Conservation (phyloP, 345 rosid genomes). For the Eutrema japonicum region DNA sequence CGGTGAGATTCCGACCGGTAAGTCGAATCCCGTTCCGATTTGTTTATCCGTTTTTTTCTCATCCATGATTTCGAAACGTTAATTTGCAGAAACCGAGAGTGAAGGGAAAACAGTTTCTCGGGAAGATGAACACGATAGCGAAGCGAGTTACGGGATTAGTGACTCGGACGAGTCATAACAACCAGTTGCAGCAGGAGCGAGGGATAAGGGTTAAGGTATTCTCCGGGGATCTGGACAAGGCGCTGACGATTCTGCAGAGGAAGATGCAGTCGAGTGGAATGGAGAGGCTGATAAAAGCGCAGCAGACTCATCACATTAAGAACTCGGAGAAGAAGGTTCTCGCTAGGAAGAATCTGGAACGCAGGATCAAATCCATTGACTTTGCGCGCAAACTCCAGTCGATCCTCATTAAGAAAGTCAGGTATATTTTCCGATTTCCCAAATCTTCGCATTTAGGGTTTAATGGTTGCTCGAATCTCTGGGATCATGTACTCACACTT, state of each 20-base stretch:
- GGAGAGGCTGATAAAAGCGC: slow-evolving; percentile 75
- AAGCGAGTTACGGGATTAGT: slow-evolving; percentile 42
- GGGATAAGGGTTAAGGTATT: slow-evolving; percentile 83
- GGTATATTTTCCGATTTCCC: slow-evolving; percentile 36
- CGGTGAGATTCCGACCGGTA: slow-evolving; percentile 37
- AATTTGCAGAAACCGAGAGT: slow-evolving; percentile 12
- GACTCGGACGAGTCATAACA: slow-evolving; percentile 40
- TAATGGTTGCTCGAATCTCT: neutral
- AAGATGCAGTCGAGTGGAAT: slow-evolving; percentile 88
- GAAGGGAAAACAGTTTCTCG: neutral
- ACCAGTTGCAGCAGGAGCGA: slow-evolving; percentile 63
- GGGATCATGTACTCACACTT: neutral
- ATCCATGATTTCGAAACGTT: neutral
- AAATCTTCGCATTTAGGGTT: neutral
- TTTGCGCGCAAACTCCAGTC: slow-evolving; percentile 78
- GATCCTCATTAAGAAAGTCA: slow-evolving; percentile 76
- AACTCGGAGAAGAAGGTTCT: slow-evolving; percentile 92
- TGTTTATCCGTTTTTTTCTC: neutral
- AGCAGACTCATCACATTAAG: slow-evolving; percentile 72
- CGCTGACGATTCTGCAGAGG: slow-evolving; percentile 69
- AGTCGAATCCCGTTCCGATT: neutral
- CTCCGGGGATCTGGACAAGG: slow-evolving; percentile 69
- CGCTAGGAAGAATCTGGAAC: slow-evolving; percentile 76
- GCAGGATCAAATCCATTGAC: slow-evolving; percentile 68
- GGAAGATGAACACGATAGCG: slow-evolving; percentile 43